Evolutionary conservation across 2,329 filamentous ascomycete genomes (phyloP), one percentile per base, ranked within the genome.

Genomic region (Ascomycota sp.): DNA sequence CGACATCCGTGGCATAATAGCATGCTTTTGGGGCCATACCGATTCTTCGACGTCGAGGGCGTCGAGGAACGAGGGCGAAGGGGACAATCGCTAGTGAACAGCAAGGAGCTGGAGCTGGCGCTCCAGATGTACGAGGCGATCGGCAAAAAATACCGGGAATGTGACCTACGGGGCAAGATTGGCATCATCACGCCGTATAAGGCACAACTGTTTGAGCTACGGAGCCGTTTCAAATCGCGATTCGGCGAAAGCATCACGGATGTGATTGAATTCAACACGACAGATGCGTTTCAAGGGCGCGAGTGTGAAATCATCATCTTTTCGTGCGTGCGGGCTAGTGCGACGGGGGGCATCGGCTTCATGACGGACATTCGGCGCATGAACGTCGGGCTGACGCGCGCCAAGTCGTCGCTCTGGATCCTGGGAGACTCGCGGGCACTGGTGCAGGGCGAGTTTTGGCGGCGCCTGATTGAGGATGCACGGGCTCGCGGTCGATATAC

Each of bases 101-200:
- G 75, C 25, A 77, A 76, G 26, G 91, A 98, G 48, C 60, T 95
- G 35, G 75, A 80, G 26, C 76, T 92, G 35, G 85, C 89, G 2
- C 66, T 94, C 57, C 69, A 76, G 43, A 61, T 98, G 9, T 95
- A 89, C 48, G 66, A 79, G 25, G 71, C 83, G 4, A 68, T 98
- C 37, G 69, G 67, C 24, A 64, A 62, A 1, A 85, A 93, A 45
- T 86, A 76, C 38, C 55, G 55, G 12, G 56, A 61, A 3, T 69
- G 68, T 36, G 70, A 91, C 42, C 72, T 89, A 40, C 68, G 64
- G 24, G 72, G 78, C 36, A 93, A 92, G 47, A 77, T 98, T 32
- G 89, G 89, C 41, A 86, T 98, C 49, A 98, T 98, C 47, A 95
- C 91, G 1, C 89, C 86, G 0, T 98, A 98, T 55, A 98, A 95